Base-by-base conservation (phyloP, 2,329 filamentous ascomycete genomes). In the Pseudogymnoascus sp. region DNA sequence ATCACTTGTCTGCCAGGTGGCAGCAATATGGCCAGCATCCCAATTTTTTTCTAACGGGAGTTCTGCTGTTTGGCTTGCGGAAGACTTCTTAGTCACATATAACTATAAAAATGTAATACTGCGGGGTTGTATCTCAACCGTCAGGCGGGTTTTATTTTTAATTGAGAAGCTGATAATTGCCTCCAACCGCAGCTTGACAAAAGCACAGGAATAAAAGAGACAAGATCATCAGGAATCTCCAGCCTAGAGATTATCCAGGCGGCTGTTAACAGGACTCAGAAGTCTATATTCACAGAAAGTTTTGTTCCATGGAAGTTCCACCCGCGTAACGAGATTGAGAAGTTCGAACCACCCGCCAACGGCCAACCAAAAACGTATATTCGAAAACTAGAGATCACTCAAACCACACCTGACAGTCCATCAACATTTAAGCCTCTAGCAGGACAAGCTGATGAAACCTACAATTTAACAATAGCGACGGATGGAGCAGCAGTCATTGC, bases 301-400 rank as follows among this genome's bases (percentile, higher is more conserved):
- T 86, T 93, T 66, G 82, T 91, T 14, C 90, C 91, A 0, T 95
- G 90, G 90, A 91, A 87, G 76, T 83, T 95, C 63, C 82, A 88
- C 66, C 80, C 82, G 24, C 83, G 87, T 35, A 80, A 86, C 68
- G 65, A 73, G 61, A 74, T 81, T 33, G 80, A 82, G 63, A 71
- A 82, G 42, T 88, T 85, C 67, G 89, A 93, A 74, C 90, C 91
- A 0, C 73, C 75, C 7, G 72, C 77, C 6, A 66, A 71, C 31
- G 70, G 73, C 21, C 69, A 74, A 26, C 68, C 69, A 61, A 78
- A 81, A 68, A 79, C 73, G 3, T 81, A 76, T 67, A 79, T 95
- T 69, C 80, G 76, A 47, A 79, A 77, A n/a, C 79, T 95, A 53
- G 73, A 77, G 16, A 85, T 95, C 67, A 78, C 78, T 13, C 85